These are phyloP conservation scores for Talaromyces sp. DNA, from an alignment of 2,329 filamentous ascomycete species.

Conservation along the genomic window DNA sequence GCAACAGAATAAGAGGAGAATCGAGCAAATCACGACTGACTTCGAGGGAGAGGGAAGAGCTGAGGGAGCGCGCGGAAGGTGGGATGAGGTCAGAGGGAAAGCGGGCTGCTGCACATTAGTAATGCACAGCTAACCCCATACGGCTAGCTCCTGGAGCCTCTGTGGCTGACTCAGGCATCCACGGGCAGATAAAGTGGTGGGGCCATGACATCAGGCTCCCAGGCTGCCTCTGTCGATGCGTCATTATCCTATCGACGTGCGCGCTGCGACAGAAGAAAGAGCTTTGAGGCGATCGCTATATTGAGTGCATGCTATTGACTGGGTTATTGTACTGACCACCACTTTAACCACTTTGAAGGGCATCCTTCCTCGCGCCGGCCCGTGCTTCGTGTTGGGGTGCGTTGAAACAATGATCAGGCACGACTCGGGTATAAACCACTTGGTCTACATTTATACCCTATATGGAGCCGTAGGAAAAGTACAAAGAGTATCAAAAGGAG, in stretches of 20 bases:
- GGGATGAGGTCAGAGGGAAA: conserved; percentile 8
- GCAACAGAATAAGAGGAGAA: not conserved
- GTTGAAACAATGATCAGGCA: not conserved
- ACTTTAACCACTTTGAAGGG: not conserved
- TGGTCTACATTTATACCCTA: not conserved
- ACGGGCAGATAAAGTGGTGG: not conserved
- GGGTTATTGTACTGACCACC: not conserved
- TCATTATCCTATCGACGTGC: not conserved
- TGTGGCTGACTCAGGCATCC: conserved; percentile 7
- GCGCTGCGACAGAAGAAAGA: not conserved
- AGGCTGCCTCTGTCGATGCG: not conserved
- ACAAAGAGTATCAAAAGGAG: not conserved
- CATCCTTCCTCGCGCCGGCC: not conserved
- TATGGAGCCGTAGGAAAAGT: not conserved
- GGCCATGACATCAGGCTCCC: not conserved
- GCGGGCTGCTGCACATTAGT: not conserved
- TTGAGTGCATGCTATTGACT: not conserved
- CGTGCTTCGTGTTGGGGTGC: not conserved
- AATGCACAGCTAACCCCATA: not conserved
- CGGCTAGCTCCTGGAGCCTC: not conserved
- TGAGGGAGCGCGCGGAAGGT: not conserved
- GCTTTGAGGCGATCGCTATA: not conserved
- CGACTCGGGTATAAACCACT: not conserved
- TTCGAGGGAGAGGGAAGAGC: not conserved
- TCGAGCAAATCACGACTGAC: not conserved